These are phyloP conservation scores for Penicillium manginii DNA, from an alignment of 495 filamentous ascomycete genomes.

Conservation along the genomic window DNA sequence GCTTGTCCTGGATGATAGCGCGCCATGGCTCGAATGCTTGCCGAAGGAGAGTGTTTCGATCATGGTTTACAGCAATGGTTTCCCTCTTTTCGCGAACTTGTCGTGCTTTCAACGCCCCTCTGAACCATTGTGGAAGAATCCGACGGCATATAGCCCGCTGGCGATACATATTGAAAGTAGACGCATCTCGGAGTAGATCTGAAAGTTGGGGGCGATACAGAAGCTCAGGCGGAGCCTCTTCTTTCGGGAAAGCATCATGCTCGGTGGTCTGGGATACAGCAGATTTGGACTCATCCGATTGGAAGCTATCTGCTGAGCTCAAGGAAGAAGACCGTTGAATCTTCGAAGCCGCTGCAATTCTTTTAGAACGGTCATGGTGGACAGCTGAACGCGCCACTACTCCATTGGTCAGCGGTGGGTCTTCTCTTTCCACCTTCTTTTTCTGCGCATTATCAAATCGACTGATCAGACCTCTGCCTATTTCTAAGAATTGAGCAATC, in stretches of 20 bases:
- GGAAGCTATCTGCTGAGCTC: constrained; percentile 30
- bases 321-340: constrained; percentile 23
- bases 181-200: constrained; percentile 60
- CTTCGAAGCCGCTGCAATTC: constrained; percentile 31
- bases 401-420: constrained; percentile 30
- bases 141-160: constrained; percentile 50
- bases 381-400: constrained; percentile 39
- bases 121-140: constrained; percentile 58
- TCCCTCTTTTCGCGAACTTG: constrained; percentile 52
- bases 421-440: constrained; percentile 21
- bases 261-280: constrained; percentile 28
- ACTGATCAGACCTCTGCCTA: constrained; percentile 45
- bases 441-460: constrained; percentile 36
- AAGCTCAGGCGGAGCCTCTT: constrained; percentile 40
- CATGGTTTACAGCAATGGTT: constrained; percentile 51
- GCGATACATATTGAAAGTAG: constrained; percentile 59
- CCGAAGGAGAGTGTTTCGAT: constrained; percentile 55
- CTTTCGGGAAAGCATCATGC: constrained; percentile 34
- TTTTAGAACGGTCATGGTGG: constrained; percentile 40
- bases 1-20: constrained; percentile 48
- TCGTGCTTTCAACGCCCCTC: constrained; percentile 48
- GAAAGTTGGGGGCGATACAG: constrained; percentile 58
- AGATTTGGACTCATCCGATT: constrained; percentile 31
- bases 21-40: constrained; percentile 65
- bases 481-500: constrained; percentile 50